Evolutionary conservation across 306 rosid species (phyloP).

Genomic region (Vicia villosa): DNA sequence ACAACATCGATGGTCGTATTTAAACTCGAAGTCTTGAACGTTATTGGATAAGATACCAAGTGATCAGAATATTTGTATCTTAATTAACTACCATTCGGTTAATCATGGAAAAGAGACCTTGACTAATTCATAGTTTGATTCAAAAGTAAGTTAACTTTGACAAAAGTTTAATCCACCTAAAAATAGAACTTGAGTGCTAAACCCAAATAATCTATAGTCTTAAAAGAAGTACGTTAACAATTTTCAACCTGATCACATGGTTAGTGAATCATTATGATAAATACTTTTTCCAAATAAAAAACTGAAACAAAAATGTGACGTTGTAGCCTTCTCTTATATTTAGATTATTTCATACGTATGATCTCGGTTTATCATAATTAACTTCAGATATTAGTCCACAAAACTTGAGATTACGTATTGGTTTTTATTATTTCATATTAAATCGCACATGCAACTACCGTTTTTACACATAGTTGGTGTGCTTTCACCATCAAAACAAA

Average conservation of each 20-base stretch:
- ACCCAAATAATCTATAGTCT: no score
- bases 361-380: conserved; percentile 10
- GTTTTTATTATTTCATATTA: conserved; percentile 31
- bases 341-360: conserved; percentile 1
- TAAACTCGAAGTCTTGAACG: no score
- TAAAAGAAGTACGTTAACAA: not conserved
- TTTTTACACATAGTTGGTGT: conserved; percentile 37
- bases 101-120: no score
- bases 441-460: conserved; percentile 38
- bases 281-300: not conserved
- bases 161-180: no score
- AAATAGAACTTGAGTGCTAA: no score
- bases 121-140: no score
- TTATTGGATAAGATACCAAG: no score
- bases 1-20: no score
- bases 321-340: not conserved
- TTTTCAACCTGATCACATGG: not conserved
- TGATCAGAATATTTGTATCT: no score
- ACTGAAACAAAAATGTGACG: not conserved
- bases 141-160: no score
- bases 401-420: conserved; percentile 23
- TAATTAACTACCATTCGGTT: no score
- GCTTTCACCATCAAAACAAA: conserved; percentile 38
- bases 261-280: not conserved
- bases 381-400: not conserved